Percentiles rank a stretch among this genome's conserved stretches.
These are phyloP conservation scores for Beauveria sp. DNA, from an alignment of 2,329 filamentous ascomycete genomes.

Conservation along the genomic window DNA sequence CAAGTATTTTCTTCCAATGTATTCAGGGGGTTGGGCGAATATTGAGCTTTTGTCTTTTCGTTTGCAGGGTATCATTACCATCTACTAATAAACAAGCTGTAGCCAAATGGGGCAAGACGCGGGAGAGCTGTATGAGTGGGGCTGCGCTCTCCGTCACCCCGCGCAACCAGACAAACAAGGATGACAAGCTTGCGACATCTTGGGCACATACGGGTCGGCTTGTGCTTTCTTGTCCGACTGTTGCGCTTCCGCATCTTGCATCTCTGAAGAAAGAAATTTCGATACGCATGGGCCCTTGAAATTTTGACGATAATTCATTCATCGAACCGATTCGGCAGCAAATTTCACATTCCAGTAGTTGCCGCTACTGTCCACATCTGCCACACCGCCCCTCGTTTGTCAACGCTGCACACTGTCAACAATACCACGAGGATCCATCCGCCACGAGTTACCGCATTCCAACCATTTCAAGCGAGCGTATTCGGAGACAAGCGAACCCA, in stretches of 20 bases:
- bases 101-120: neutral
- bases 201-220: neutral
- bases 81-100: neutral
- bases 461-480: neutral
- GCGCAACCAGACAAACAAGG: constrained; percentile 12
- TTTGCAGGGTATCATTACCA: no score
- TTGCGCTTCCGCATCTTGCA: constrained; percentile 1
- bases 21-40: no score
- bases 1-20: no score
- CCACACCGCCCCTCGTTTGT: constrained; percentile 5
- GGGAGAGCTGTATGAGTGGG: neutral
- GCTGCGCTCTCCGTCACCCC: constrained; percentile 11
- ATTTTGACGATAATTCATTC: neutral
- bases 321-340: neutral
- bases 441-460: constrained; percentile 5
- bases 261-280: neutral
- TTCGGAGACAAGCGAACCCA: neutral
- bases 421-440: neutral
- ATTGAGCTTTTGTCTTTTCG: no score
- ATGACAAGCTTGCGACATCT: constrained; percentile 4
- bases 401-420: neutral
- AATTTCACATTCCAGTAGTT: neutral
- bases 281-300: neutral
- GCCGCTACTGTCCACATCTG: neutral
- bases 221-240: neutral